phyloP scores from a whole-genome alignment of 2,329 filamentous ascomycete genomes.

The Trichophyton equinum region DNA sequence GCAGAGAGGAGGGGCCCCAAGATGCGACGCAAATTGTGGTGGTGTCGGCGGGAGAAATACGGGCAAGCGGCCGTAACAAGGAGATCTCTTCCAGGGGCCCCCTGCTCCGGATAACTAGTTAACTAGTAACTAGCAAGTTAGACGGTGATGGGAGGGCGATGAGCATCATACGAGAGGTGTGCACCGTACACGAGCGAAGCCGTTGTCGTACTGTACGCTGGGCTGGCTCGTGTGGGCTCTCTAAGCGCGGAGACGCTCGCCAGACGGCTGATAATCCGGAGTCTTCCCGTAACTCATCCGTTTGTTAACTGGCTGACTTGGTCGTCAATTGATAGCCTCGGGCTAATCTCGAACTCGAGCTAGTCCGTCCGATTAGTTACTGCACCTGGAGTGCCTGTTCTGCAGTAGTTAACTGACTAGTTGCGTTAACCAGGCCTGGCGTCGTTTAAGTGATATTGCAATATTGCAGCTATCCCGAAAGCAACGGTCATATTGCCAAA shows the following conservation, averaged over 20 bases:
- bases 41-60: neutral
- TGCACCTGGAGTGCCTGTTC: too few species aligned
- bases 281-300: too few species aligned
- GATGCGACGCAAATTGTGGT: neutral
- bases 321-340: too few species aligned
- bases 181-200: neutral
- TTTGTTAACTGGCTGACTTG: too few species aligned
- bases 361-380: too few species aligned
- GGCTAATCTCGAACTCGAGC: too few species aligned
- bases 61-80: neutral
- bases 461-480: neutral
- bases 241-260: too few species aligned
- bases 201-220: too few species aligned
- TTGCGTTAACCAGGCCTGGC: too few species aligned
- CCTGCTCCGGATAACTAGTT: neutral
- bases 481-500: neutral
- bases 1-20: neutral
- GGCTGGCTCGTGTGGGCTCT: too few species aligned
- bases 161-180: neutral
- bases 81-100: neutral
- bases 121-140: neutral
- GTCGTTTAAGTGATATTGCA: too few species aligned
- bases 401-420: too few species aligned
- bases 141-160: neutral
- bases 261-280: neutral